A percentile compares a stretch with the other conserved stretches of the same genome.
Conservation (phyloP, 768 basidiomycete species). For the Sarcomyxa edulis region DNA sequence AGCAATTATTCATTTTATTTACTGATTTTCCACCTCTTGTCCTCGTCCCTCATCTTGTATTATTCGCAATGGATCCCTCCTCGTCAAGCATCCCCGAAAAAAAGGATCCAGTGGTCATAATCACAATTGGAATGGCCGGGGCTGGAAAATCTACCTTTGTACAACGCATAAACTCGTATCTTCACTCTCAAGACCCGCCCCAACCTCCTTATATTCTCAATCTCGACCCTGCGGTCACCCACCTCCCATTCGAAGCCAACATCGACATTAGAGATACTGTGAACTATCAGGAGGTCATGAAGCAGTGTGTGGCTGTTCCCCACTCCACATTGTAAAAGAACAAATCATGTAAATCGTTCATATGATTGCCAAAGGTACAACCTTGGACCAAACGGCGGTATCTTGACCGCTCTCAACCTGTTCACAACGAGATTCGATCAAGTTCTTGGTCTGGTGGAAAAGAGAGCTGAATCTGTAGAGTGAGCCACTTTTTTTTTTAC, state of each 20-base stretch:
- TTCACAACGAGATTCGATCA: conserved; percentile 99
- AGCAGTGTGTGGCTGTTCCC: conserved; percentile 71
- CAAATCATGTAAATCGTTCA: neutral
- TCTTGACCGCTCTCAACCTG: conserved; percentile 92
- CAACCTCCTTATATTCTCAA: conserved; percentile 94
- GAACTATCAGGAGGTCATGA: conserved; percentile 98
- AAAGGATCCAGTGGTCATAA: conserved; percentile 75
- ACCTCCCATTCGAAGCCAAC: conserved; percentile 90
- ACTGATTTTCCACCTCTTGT: too few relatives aligned
- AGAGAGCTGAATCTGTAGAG: conserved; percentile 85
- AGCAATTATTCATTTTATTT: too few relatives aligned
- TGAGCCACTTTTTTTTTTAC: conserved; percentile 30
- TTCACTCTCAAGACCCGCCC: conserved; percentile 62
- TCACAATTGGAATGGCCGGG: conserved; percentile 95
- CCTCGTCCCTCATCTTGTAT: too few relatives aligned
- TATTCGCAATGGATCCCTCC: conserved; percentile 1
- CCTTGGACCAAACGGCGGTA: conserved; percentile 96
- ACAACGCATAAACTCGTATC: conserved; percentile 87
- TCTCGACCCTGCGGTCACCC: conserved; percentile 92
- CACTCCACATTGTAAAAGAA: conserved; percentile 1
- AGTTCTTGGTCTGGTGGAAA: conserved; percentile 87
- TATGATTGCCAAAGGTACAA: conserved; percentile 68
- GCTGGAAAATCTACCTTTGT: conserved; percentile 98
- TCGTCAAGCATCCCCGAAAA: conserved; percentile 12
- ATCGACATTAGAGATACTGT: conserved; percentile 98